phyloP scores from a whole-genome alignment of 176 grass and related monocot genomes.

The Tillandsia fasciculata region DNA sequence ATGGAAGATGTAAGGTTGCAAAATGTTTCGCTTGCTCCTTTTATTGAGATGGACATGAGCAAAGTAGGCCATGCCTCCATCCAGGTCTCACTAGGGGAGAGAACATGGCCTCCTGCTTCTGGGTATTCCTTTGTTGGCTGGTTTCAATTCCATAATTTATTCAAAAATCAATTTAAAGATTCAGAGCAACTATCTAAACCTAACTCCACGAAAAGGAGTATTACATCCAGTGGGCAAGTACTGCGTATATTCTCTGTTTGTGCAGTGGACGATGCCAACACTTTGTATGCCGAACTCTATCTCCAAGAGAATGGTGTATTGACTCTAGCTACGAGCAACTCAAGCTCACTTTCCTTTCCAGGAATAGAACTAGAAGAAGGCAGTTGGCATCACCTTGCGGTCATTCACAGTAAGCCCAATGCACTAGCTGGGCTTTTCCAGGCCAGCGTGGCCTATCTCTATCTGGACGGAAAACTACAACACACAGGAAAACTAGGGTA shows the following conservation, averaged over 20 bases:
- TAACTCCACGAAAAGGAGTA: slow-evolving; percentile 46
- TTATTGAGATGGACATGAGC: slow-evolving; percentile 96
- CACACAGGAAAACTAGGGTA: slow-evolving; percentile 99
- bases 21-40: slow-evolving; percentile 82
- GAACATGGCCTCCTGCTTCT: slow-evolving; percentile 97
- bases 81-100: slow-evolving; percentile 98
- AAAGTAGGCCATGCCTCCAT: slow-evolving; percentile 92
- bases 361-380: slow-evolving; percentile 87
- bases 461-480: slow-evolving; percentile 89
- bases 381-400: slow-evolving; percentile 95
- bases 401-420: slow-evolving; percentile 98
- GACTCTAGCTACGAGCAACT: slow-evolving; percentile 87
- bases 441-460: slow-evolving; percentile 86
- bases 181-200: slow-evolving; percentile 49
- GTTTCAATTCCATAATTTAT: slow-evolving; percentile 89
- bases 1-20: slow-evolving; percentile 74
- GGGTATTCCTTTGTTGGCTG: slow-evolving; percentile 98
- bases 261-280: slow-evolving; percentile 66
- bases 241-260: slow-evolving; percentile 92
- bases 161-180: slow-evolving; percentile 69
- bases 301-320: slow-evolving; percentile 88
- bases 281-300: slow-evolving; percentile 79
- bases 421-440: slow-evolving; percentile 97
- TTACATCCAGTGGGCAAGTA: slow-evolving; percentile 34
- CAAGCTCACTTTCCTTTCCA: slow-evolving; percentile 75